These are phyloP conservation scores for Ormosia emarginata DNA, from an alignment of 306 rosid genomes.

Conservation along the genomic window DNA sequence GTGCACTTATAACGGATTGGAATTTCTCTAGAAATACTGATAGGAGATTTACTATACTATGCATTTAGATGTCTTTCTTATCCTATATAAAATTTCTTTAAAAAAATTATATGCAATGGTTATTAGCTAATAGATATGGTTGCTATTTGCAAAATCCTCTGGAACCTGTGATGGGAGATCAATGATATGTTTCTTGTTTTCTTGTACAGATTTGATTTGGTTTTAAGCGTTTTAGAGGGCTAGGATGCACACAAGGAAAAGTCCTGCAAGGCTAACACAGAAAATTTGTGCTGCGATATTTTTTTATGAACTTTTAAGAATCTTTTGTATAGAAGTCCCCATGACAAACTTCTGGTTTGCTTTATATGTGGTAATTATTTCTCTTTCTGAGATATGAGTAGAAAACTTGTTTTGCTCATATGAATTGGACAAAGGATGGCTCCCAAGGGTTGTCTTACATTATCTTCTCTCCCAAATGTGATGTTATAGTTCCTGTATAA, in stretches of 20 bases:
- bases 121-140: not conserved
- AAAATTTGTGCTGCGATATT: not conserved
- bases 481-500: not conserved
- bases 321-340: not conserved
- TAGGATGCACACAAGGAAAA: not conserved
- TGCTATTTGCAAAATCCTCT: not conserved
- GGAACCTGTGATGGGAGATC: not conserved
- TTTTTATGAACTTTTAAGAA: not conserved
- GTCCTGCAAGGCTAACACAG: not conserved
- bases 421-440: not conserved
- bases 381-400: not conserved
- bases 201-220: conserved; percentile 12
- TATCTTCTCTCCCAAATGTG: not conserved
- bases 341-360: not conserved
- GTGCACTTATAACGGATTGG: not conserved
- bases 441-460: not conserved
- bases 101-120: not conserved
- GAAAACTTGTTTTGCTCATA: not conserved
- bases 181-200: not conserved
- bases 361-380: not conserved
- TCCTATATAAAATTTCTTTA: not conserved
- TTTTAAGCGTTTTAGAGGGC: not conserved
- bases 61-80: not conserved
- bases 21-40: not conserved
- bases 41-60: too few species aligned